Evolutionary conservation across 2,329 filamentous ascomycete species (phyloP).

Genomic region (Cladosporium velox): DNA sequence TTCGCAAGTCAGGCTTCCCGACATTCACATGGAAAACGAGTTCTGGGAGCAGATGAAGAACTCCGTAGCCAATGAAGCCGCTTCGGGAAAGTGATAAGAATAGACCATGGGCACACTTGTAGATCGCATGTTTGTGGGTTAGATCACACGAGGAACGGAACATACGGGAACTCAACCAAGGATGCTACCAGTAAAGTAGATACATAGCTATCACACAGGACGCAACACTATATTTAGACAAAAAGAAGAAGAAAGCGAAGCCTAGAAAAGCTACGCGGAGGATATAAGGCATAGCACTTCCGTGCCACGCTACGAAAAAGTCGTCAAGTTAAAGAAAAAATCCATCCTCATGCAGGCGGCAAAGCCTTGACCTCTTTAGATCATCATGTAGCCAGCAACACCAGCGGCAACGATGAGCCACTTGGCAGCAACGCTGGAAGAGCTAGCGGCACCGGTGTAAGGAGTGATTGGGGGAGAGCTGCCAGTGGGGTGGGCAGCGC

Average conservation of each 20-base stretch:
- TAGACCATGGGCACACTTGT: too few relatives aligned
- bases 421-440: slow-evolving; percentile 8
- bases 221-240: not conserved
- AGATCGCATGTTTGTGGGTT: not conserved
- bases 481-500: slow-evolving; percentile 12
- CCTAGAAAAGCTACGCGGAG: not conserved
- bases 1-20: too few relatives aligned
- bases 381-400: slow-evolving; percentile 3
- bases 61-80: too few relatives aligned
- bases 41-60: too few relatives aligned
- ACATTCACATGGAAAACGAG: too few relatives aligned
- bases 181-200: slow-evolving; percentile 5
- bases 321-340: not conserved
- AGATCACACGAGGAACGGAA: not conserved
- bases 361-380: not conserved
- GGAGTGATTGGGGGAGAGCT: slow-evolving; percentile 2
- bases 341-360: not conserved
- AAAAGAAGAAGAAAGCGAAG: not conserved
- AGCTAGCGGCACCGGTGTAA: slow-evolving; percentile 6
- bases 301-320: slow-evolving; percentile 6
- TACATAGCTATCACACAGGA: not conserved
- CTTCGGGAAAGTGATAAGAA: not conserved
- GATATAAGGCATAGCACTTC: not conserved
- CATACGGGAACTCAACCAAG: not conserved
- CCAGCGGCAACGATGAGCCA: not conserved